A percentile compares a stretch with the other conserved stretches of the same genome.
These are phyloP conservation scores for Tetrastigma voinierianum DNA, from an alignment of 164 flowering plant species.

Conservation along the genomic window DNA sequence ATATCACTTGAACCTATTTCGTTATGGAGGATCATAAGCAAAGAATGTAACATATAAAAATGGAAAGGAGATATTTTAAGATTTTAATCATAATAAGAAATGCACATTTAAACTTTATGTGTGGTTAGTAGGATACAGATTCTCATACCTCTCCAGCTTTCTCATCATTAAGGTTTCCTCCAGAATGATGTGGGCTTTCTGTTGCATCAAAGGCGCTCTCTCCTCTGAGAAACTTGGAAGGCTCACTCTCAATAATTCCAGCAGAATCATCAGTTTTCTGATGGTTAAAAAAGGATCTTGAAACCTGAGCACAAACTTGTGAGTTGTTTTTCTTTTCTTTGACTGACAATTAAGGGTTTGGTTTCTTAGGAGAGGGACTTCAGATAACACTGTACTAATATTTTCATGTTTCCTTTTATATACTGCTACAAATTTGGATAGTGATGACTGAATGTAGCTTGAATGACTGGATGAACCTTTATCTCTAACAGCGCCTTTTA, in stretches of 20 bases:
- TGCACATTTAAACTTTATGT: too few species aligned
- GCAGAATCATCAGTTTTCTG: slow-evolving; percentile 25
- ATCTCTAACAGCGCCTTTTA: slow-evolving; percentile 20
- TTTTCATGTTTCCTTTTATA: slow-evolving; percentile 76
- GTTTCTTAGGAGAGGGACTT: slow-evolving; percentile 78
- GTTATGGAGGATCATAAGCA: background rate
- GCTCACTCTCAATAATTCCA: slow-evolving; percentile 25
- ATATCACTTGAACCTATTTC: too few species aligned
- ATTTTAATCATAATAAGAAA: background rate
- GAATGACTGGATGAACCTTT: too few species aligned
- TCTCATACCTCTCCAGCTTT: slow-evolving; percentile 38
- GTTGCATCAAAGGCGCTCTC: slow-evolving; percentile 17
- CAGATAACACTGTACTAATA: slow-evolving; percentile 51
- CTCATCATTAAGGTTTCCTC: slow-evolving; percentile 13
- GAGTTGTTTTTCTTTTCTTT: slow-evolving; percentile 30
- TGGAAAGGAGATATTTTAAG: background rate
- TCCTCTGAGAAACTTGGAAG: slow-evolving; percentile 23
- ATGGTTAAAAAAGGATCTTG: slow-evolving; percentile 19
- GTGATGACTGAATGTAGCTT: slow-evolving; percentile 71
- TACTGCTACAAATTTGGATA: slow-evolving; percentile 59
- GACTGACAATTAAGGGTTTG: slow-evolving; percentile 27
- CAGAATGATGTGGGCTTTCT: slow-evolving; percentile 20
- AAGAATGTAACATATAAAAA: background rate
- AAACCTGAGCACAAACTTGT: slow-evolving; percentile 18
- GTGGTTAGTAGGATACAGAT: background rate